phyloP scores from a whole-genome alignment of 2,329 filamentous ascomycete species.

The Aspergillus carbonarius region DNA sequence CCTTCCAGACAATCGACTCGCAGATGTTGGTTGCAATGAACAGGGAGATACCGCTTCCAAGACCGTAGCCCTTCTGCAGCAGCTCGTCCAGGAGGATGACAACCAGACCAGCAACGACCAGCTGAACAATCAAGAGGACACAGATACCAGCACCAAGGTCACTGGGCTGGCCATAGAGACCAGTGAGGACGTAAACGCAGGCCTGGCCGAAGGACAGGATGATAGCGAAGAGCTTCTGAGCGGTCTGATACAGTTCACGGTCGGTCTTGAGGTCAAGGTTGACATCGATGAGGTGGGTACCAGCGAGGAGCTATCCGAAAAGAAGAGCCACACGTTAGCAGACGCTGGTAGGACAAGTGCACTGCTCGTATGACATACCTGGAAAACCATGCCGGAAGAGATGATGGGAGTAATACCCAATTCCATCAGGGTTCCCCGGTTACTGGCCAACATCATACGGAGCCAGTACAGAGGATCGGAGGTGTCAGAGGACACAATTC shows the following conservation, averaged over 20 bases:
- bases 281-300: slow-evolving; percentile 99
- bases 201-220: slow-evolving; percentile 97
- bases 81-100: slow-evolving; percentile 99
- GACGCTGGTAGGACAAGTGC: not conserved
- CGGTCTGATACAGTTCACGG: slow-evolving; percentile 99
- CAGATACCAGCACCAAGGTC: slow-evolving; percentile 98
- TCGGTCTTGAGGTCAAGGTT: slow-evolving; percentile 99
- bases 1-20: slow-evolving; percentile 99
- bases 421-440: slow-evolving; percentile 94
- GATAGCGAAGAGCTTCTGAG: slow-evolving; percentile 97
- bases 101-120: slow-evolving; percentile 95
- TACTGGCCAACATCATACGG: slow-evolving; percentile 99
- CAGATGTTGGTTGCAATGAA: slow-evolving; percentile 99
- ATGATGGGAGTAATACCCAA: slow-evolving; percentile 98
- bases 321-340: slow-evolving; percentile 16
- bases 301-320: slow-evolving; percentile 72
- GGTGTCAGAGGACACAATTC: slow-evolving; percentile 97
- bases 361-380: slow-evolving; percentile 49
- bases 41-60: slow-evolving; percentile 96
- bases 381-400: slow-evolving; percentile 99
- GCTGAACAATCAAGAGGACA: slow-evolving; percentile 95
- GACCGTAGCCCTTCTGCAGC: slow-evolving; percentile 98
- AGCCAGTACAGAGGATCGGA: slow-evolving; percentile 99
- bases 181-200: slow-evolving; percentile 96
- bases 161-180: slow-evolving; percentile 93